Base-by-base conservation (phyloP, 2,329 filamentous ascomycete species). In the Fusarium napiforme region DNA sequence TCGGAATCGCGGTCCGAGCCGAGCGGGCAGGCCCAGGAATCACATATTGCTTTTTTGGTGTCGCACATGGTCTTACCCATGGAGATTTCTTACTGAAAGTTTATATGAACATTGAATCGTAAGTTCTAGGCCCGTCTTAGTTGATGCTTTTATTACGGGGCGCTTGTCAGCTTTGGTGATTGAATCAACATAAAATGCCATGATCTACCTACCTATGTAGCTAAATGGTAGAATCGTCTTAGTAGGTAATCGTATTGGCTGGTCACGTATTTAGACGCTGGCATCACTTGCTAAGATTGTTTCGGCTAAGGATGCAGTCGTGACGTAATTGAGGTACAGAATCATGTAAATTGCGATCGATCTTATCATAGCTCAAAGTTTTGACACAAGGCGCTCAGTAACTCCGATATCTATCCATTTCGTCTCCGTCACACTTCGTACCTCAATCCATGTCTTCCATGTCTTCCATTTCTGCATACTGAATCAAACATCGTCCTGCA, bases 1-100 rank as follows among this genome's bases (percentile, higher is more conserved):
- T 60, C 84, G 79, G 67, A 85, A 85, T 76, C 84, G 85, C 8
- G 78, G 77, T 9, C 85, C 81, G 19, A 83, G 81, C 23, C 79
- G 81, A 36, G 81, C 85, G 12, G 87, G 88, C 52, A 32, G 19
- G 30, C 14, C 45, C n/a, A 23, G n/a, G 23, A 26, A 21, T 78
- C 77, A 32, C 18, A 42, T 42, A 50, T 43, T 18, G 26, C 28
- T 53, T 28, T 64, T 30, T 36, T 32, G 15, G 36, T 30, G 19
- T 30, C 18, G 23, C 23, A 11, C 40, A 26, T 19, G n/a, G 30
- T 19, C 47, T 36, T 37, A 37, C 32, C 16, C 40, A 36, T 8
- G 15, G 14, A 34, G n/a, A 14, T 21, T 23, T 34, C 55, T 45
- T 16, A 23, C 30, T 14, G 18, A 46, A 26, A 46, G 55, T n/a